Conservation (phyloP, 1,284 basidiomycete genomes). For the Moniliophthora roreri region DNA sequence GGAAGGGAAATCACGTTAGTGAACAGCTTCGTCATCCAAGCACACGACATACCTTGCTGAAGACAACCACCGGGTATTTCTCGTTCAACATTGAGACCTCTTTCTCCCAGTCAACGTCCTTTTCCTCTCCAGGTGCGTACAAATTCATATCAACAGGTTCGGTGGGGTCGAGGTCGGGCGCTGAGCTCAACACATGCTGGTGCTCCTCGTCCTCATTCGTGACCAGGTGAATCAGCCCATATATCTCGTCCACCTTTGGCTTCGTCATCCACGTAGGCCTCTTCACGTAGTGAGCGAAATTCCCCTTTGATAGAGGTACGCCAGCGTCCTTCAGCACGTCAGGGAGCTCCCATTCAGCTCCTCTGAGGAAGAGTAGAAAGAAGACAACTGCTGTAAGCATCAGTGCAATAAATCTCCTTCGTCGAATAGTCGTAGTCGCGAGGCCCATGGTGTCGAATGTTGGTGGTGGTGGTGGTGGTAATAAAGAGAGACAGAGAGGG, state of each 20-base stretch:
- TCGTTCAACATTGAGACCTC: conserved; percentile 44
- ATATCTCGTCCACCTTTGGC: conserved; percentile 51
- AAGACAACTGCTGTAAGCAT: conserved; percentile 27
- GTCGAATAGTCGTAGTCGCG: conserved; percentile 34
- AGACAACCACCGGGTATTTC: conserved; percentile 69
- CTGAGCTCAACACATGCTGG: conserved; percentile 40
- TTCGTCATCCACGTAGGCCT: not conserved
- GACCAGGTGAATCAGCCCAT: conserved; percentile 64
- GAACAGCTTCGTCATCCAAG: not conserved
- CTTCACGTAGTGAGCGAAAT: conserved; percentile 2
- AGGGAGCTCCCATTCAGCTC: conserved; percentile 38
- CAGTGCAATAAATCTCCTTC: conserved; percentile 42
- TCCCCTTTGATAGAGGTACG: conserved; percentile 15
- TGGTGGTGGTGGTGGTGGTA: not conserved
- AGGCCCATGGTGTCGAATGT: not conserved
- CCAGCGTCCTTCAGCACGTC: conserved; percentile 32
- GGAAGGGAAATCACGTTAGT: no score
- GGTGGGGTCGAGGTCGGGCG: conserved; percentile 40
- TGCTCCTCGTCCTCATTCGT: conserved; percentile 41
- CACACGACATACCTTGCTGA: conserved; percentile 64
- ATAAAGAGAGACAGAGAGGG: not conserved
- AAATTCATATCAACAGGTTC: conserved; percentile 47
- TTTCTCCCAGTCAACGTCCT: conserved; percentile 46
- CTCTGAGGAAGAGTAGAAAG: conserved; percentile 27
- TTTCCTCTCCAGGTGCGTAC: conserved; percentile 45